These are phyloP conservation scores for Pouteria glomerata DNA, from an alignment of 148 eudicot species.

Conservation along the genomic window DNA sequence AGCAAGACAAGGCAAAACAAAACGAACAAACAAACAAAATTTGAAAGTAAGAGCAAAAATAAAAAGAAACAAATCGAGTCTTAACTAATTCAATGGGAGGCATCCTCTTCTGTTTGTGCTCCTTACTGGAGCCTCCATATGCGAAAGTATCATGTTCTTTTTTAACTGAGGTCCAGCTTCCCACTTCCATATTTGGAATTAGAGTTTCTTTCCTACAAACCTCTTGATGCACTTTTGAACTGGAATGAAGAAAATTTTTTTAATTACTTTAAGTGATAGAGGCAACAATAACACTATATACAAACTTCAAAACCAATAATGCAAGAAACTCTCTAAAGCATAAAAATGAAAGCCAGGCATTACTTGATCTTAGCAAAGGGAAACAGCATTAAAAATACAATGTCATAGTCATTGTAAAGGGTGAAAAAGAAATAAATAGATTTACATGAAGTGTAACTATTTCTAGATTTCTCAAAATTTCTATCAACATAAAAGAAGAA, in stretches of 20 bases:
- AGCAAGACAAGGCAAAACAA: neutral
- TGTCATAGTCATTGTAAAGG: too few species aligned
- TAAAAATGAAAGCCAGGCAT: neutral
- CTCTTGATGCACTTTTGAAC: slow-evolving; percentile 30
- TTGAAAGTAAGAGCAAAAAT: too few species aligned
- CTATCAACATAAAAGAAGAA: neutral
- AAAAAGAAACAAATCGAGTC: too few species aligned
- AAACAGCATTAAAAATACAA: neutral
- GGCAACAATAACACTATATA: slow-evolving; percentile 1
- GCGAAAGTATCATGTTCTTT: slow-evolving; percentile 26
- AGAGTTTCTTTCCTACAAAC: slow-evolving; percentile 23
- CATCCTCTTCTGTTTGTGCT: slow-evolving; percentile 31
- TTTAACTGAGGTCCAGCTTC: slow-evolving; percentile 73
- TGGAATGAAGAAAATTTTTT: slow-evolving; percentile 11
- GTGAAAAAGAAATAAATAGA: too few species aligned
- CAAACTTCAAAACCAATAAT: neutral
- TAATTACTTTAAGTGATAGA: neutral
- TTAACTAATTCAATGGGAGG: slow-evolving; percentile 39
- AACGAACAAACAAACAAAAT: too few species aligned
- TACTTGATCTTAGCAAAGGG: slow-evolving; percentile 1
- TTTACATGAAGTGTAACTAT: too few species aligned
- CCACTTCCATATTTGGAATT: slow-evolving; percentile 49
- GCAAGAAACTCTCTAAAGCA: neutral
- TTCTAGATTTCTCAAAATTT: neutral
- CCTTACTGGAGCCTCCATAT: slow-evolving; percentile 20